Evolutionary conservation across 139 green algal genomes (phyloP).

Genomic region (Coelastrella sp.): DNA sequence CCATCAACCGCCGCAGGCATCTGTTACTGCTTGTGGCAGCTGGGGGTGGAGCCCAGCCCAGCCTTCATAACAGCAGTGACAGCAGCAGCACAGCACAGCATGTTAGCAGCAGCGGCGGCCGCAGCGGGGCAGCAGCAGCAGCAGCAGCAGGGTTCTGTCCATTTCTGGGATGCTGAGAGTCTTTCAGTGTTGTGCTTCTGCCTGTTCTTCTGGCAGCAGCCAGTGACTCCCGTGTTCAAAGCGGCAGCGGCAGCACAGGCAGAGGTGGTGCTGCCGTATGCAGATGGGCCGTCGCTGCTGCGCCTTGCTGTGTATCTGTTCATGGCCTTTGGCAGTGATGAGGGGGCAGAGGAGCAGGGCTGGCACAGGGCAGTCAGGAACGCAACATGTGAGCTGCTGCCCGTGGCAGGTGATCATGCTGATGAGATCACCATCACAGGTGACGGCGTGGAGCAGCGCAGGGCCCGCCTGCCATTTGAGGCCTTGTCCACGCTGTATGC

Average conservation of each 20-base stretch:
- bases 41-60: slow-evolving; percentile 10
- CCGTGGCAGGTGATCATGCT: neutral
- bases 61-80: neutral
- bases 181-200: slow-evolving; percentile 41
- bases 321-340: neutral
- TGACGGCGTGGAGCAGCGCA: neutral
- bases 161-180: slow-evolving; percentile 10
- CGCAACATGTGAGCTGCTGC: neutral
- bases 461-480: neutral
- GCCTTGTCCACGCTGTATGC: neutral
- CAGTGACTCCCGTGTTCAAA: neutral
- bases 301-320: neutral
- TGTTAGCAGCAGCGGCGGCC: neutral
- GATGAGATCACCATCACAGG: neutral
- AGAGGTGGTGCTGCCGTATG: neutral
- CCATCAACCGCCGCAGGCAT: slow-evolving; percentile 15
- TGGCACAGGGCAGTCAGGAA: slow-evolving; percentile 6
- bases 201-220: slow-evolving; percentile 12
- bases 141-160: slow-evolving; percentile 7
- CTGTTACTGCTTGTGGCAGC: slow-evolving; percentile 29
- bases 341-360: neutral
- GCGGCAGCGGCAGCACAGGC: slow-evolving; percentile 20
- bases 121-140: slow-evolving; percentile 31
- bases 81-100: slow-evolving; percentile 31
- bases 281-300: slow-evolving; percentile 24